Base-by-base conservation (phyloP, 1,284 basidiomycete genomes). In the Hypsizygus ulmarius region DNA sequence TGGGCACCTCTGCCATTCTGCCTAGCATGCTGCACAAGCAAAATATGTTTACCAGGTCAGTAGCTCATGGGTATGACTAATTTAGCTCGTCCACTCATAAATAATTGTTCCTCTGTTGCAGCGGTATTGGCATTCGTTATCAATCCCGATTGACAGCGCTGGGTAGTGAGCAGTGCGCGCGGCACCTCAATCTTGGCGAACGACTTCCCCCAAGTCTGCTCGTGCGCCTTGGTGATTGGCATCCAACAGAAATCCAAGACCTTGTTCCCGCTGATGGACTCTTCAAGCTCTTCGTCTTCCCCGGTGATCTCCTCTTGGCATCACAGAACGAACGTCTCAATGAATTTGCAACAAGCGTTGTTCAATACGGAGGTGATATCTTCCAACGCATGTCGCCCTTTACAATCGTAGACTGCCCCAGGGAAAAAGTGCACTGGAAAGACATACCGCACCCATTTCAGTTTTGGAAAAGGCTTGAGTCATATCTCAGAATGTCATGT, bases 251-350 rank as follows among this genome's bases (percentile, higher is more conserved):
- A 27, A 47, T 61, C 1, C 63, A 64, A 35, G 59, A 64, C 36
- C 32, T 65, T 9, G 45, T 56, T 3, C 48, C 50, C 4, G 59
- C 59, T 1, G 53, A 64, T 40, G 61, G 61, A 7, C 39, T 51
- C 19, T 64, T 60, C 51, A 64, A 60, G 44, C 30, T 64, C 9
- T 40, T 63, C 12, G 25, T 64, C 8, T 59, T 65, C 25, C 50
- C 59, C 7, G 57, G 61, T 0, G 55, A 64, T 18, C 2, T 38
- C 14, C 25, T 38, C 25, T 18, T 21, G 4, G 37, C 15, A 3
- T 16, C 18, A 25, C 9, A 15, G 15, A 25, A 25, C 21, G 21
- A 25, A 25, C 21, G 21, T 25, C 21, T 25, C 21, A 25, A 3
- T 7, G 21, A 25, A 25, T 25, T 25, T 25, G 21, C 21, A 25